A percentile compares a stretch with the other conserved stretches of the same genome.
Evolutionary conservation across 768 basidiomycete genomes (phyloP).

Genomic region (Mycena maculata): DNA sequence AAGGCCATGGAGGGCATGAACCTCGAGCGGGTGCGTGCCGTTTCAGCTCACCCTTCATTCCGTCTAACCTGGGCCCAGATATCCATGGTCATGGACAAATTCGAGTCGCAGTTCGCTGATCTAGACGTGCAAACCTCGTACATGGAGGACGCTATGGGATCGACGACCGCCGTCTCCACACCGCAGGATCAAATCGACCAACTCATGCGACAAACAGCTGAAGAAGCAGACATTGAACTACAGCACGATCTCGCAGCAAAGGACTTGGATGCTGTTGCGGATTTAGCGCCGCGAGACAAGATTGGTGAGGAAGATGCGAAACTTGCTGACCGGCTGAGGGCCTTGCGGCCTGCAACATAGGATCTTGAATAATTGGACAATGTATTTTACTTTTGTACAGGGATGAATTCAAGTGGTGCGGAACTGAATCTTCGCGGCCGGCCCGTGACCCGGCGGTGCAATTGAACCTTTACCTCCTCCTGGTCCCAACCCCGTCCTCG

Average conservation of each 20-base stretch:
- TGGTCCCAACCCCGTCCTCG: too few relatives aligned
- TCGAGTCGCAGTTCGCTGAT: slow-evolving; percentile 95
- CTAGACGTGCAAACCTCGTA: slow-evolving; percentile 98
- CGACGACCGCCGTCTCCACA: slow-evolving; percentile 91
- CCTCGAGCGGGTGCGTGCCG: slow-evolving; percentile 84
- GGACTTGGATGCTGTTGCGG: slow-evolving; percentile 69
- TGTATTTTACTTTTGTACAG: slow-evolving; percentile 29
- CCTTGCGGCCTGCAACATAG: slow-evolving; percentile 75
- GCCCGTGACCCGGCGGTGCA: too few relatives aligned
- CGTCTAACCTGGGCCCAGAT: slow-evolving; percentile 65
- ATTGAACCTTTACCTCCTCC: too few relatives aligned
- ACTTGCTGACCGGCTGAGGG: slow-evolving; percentile 89
- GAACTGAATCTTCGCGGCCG: too few relatives aligned
- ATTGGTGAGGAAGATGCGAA: slow-evolving; percentile 81
- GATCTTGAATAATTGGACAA: slow-evolving; percentile 9
- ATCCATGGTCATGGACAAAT: slow-evolving; percentile 98
- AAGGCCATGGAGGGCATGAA: slow-evolving; percentile 99
- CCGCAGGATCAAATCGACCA: slow-evolving; percentile 98
- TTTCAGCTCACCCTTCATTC: neutral
- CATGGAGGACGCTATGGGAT: slow-evolving; percentile 97
- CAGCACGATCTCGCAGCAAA: slow-evolving; percentile 88
- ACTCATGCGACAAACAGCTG: slow-evolving; percentile 93
- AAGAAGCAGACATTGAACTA: slow-evolving; percentile 95
- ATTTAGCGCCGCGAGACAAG: slow-evolving; percentile 62
- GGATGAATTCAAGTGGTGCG: slow-evolving; percentile 21